Percentiles rank a stretch among this genome's conserved stretches.
Evolutionary conservation across 129 eudicot species (phyloP).

Genomic region (Centaurea solstitialis): DNA sequence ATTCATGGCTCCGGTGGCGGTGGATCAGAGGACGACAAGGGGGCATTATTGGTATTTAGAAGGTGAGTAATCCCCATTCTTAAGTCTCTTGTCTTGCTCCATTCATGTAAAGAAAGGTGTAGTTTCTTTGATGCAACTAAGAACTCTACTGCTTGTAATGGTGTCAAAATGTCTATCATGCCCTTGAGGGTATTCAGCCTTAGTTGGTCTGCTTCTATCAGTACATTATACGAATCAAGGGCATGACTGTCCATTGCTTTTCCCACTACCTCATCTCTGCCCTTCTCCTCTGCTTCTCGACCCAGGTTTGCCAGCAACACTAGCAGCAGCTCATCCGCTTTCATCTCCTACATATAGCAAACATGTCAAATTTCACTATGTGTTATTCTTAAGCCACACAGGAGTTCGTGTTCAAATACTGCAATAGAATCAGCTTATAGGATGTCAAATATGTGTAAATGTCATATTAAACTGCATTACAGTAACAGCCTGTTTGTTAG

Average conservation of each 20-base stretch:
- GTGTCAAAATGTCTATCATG: constrained; percentile 44
- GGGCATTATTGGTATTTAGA: neutral
- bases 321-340: constrained; percentile 42
- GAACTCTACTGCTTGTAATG: constrained; percentile 37
- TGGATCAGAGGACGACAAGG: constrained; percentile 4
- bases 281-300: constrained; percentile 21
- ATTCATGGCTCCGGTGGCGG: neutral
- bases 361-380: neutral
- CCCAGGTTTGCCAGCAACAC: constrained; percentile 28
- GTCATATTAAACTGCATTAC: neutral
- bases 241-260: constrained; percentile 39
- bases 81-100: constrained; percentile 35
- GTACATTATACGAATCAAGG: constrained; percentile 7
- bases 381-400: neutral
- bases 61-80: constrained; percentile 25
- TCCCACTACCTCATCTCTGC: constrained; percentile 18
- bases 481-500: neutral
- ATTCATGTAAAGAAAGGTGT: constrained; percentile 42
- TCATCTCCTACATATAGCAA: constrained; percentile 29
- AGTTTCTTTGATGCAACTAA: constrained; percentile 46
- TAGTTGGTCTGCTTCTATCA: constrained; percentile 38
- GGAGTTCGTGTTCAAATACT: neutral
- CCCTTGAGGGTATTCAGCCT: constrained; percentile 41
- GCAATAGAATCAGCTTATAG: neutral
- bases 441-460: neutral